phyloP scores from a whole-genome alignment of 495 filamentous ascomycete species.

The Penicillium ochrochloron region DNA sequence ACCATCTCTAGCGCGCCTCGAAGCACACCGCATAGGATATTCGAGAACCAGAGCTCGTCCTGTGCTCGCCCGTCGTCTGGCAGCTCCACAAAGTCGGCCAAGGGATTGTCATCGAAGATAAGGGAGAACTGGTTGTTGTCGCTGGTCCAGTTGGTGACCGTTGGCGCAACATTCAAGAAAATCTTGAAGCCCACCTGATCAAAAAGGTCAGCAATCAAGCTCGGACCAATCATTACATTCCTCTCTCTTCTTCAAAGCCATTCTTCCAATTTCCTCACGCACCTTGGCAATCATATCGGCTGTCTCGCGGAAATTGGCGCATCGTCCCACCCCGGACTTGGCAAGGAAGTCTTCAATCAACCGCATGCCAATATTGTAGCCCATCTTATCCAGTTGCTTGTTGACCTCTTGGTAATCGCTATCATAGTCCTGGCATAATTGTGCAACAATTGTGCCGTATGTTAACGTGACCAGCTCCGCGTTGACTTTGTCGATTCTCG shows the following conservation, averaged over 20 bases:
- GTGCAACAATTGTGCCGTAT: conserved; percentile 95
- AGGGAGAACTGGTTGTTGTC: conserved; percentile 97
- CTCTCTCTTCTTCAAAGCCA: background rate
- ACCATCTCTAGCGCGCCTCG: conserved; percentile 95
- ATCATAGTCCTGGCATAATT: conserved; percentile 94
- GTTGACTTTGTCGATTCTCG: conserved; percentile 73
- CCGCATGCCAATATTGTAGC: conserved; percentile 95
- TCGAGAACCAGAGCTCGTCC: conserved; percentile 97
- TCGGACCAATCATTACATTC: background rate
- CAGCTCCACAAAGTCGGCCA: conserved; percentile 96
- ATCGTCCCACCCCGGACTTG: conserved; percentile 86
- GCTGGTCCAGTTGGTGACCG: conserved; percentile 91
- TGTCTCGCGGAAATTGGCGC: conserved; percentile 91
- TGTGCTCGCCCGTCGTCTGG: conserved; percentile 95
- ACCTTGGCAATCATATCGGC: conserved; percentile 97
- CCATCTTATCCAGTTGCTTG: conserved; percentile 97
- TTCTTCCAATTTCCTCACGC: conserved; percentile 15
- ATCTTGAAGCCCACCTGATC: conserved; percentile 95
- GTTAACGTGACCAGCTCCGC: conserved; percentile 96
- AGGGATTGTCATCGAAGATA: conserved; percentile 93
- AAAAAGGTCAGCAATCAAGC: conserved; percentile 6
- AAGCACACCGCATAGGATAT: conserved; percentile 92
- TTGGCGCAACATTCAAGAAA: conserved; percentile 96
- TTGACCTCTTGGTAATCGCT: conserved; percentile 91
- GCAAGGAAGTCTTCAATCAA: conserved; percentile 98